Evolutionary conservation across 2,329 filamentous ascomycete genomes (phyloP), one percentile per base, ranked within the genome.

Genomic region (Pseudogymnoascus sp.): DNA sequence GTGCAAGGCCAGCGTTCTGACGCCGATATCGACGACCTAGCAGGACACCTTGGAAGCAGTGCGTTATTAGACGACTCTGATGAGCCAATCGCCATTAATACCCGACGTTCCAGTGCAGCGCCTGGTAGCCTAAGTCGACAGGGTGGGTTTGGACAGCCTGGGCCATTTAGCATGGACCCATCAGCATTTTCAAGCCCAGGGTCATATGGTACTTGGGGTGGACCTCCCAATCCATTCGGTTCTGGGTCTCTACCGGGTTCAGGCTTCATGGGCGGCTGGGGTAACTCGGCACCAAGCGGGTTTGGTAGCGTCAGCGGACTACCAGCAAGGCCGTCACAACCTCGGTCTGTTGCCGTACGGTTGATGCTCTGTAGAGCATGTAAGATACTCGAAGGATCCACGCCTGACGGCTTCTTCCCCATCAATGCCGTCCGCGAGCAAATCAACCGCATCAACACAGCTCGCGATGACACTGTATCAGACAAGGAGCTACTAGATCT

Each of bases 31-130:
- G 91, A 93, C 63, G 85, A 90, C 60, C 78, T 90, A 63, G 88
- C 87, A 66, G 84, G 88, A 65, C 92, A 95, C 69, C 81, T 99
- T 26, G 95, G 95, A 11, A 97, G 93, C 75, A 93, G 91, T 70
- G 95, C 93, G 11, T 80, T 99, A 11, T 80, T 97, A 57, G 88
- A 88, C 66, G 92, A 96, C 71, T 87, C 75, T 70, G 90, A 80
- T 76, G 88, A 79, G 72, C 83, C 76, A 66, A 78, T 68, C 71
- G 75, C 64, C 65, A 67, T 63, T 72, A 78, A 70, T 67, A 63
- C 70, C 65, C 64, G 72, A 71, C 71, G 75, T 19, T 69, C 70
- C 21, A 72, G 71, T 67, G 71, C 64, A 28, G 69, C 69, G 23
- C 71, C 70, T 26, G 68, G 68, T 17, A 70, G 44, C 15, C 47